Base-by-base conservation (phyloP, 352 stramenopile species). In the Phytophthora citrophthora region DNA sequence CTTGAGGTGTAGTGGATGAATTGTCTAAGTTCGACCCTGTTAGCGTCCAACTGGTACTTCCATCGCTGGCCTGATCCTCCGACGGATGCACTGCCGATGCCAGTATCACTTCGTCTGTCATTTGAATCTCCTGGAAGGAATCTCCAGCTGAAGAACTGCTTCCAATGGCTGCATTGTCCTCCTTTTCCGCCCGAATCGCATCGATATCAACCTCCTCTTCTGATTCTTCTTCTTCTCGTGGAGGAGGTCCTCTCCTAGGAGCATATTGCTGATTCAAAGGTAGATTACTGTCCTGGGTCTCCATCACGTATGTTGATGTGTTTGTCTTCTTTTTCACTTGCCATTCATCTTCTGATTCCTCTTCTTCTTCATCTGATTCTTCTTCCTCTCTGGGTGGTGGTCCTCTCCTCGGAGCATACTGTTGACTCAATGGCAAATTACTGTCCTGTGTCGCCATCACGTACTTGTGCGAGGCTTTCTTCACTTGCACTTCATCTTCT, bases 121-220 rank as follows among this genome's bases (percentile, higher is more conserved):
- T 46, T 8, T 74, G 47, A 24, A 74, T 59, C 34, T 74, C 53
- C 32, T 69, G 27, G 55, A 67, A 59, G 43, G 66, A 64, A 4
- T 55, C 61, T 26, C 52, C 32, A 50, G 31, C 43, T 5, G 64
- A 70, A 13, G 53, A 49, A 6, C 50, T 31, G 29, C 48, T 58
- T 3, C 23, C 48, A 53, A 32, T 40, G 2, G 52, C 51, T 4
- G 55, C 46, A 38, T 76, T 74, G n/a, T 67, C 62, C 15, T 18
- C 24, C 2, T 45, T 59, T 50, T 52, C 11, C 18, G 36, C n/a
- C 4, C 36, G 36, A n/a, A 41, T 20, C n/a, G 18, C n/a, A 9
- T 41, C 36, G 36, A 41, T 10, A 18, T 41, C 36, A 41, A n/a
- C 36, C 38, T 48, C 31, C 9, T 63, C 55, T 13, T 40, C 27